Evolutionary conservation across 805 yeast species (phyloP).

Genomic region (Pichia insulana): DNA sequence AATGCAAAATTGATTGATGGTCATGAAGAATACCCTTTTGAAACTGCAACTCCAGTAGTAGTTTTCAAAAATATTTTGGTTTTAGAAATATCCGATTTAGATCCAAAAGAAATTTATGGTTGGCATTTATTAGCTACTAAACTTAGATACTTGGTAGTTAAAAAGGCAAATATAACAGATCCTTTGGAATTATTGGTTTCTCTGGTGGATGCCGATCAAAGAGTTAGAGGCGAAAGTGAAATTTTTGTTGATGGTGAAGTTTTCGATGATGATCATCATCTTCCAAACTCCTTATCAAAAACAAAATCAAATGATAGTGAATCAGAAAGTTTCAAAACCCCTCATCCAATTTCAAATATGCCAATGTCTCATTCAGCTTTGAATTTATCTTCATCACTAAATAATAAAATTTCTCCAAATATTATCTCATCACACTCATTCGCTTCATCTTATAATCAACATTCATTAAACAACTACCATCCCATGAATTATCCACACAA

Average conservation of each 20-base stretch:
- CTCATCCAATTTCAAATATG: conserved; percentile 15
- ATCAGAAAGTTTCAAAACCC: conserved; percentile 10
- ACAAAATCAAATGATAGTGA: conserved; percentile 2
- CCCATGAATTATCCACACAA: not conserved
- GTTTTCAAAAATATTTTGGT: conserved; percentile 56
- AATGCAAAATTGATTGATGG: conserved; percentile 49
- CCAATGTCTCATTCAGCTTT: conserved; percentile 12
- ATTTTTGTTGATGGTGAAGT: conserved; percentile 4
- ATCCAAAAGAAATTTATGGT: conserved; percentile 57
- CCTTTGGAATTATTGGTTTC: conserved; percentile 44
- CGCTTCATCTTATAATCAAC: conserved; percentile 1
- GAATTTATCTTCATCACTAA: conserved; percentile 6
- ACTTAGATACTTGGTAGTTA: conserved; percentile 45
- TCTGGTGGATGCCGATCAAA: conserved; percentile 43
- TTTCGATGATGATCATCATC: conserved; percentile 1
- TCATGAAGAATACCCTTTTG: conserved; percentile 65
- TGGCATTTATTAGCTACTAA: conserved; percentile 52
- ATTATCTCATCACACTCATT: conserved; percentile 3
- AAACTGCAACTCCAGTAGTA: conserved; percentile 56
- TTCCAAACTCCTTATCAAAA: conserved; percentile 2
- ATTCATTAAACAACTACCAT: not conserved
- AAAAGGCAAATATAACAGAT: conserved; percentile 41
- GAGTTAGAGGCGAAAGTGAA: conserved; percentile 22
- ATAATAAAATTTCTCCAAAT: conserved; percentile 2
- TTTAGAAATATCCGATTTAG: conserved; percentile 49